These are phyloP conservation scores for Dioscorea cayenensis DNA, from an alignment of 116 monocot genomes.

Conservation along the genomic window DNA sequence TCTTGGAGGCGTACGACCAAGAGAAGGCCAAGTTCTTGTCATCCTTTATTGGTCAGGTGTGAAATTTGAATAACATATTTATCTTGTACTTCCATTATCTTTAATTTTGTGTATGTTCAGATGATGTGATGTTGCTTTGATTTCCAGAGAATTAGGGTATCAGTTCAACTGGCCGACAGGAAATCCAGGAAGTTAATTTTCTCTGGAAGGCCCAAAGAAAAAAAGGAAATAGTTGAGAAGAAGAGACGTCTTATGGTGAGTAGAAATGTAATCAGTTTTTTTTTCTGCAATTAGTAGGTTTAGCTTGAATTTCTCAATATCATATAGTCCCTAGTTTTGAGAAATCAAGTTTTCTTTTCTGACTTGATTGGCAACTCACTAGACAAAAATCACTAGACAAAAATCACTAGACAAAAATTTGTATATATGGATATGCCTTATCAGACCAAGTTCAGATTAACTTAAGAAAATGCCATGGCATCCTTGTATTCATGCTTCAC, in stretches of 20 bases:
- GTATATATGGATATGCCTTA: no score
- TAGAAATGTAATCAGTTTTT: not conserved
- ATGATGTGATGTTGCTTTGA: not conserved
- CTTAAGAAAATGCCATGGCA: no score
- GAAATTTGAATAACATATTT: constrained; percentile 5
- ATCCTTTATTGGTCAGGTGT: constrained; percentile 94
- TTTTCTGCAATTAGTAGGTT: not conserved
- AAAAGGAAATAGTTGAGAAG: constrained; percentile 69
- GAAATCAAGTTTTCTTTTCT: no score
- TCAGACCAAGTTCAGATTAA: no score
- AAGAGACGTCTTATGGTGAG: constrained; percentile 73
- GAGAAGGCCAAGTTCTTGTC: constrained; percentile 83
- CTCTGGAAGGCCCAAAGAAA: constrained; percentile 75
- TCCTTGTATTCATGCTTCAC: no score
- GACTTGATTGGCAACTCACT: no score
- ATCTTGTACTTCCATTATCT: constrained; percentile 4
- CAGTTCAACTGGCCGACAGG: constrained; percentile 58
- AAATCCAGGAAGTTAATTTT: constrained; percentile 65
- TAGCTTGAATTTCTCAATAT: no score
- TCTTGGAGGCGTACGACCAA: constrained; percentile 60
- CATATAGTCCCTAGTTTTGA: no score
- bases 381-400: no score
- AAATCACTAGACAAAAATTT: no score
- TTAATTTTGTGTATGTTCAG: not conserved
- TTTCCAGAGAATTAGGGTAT: constrained; percentile 62